Base-by-base conservation (phyloP, 805 yeast genomes). In the Candida stauntonica region DNA sequence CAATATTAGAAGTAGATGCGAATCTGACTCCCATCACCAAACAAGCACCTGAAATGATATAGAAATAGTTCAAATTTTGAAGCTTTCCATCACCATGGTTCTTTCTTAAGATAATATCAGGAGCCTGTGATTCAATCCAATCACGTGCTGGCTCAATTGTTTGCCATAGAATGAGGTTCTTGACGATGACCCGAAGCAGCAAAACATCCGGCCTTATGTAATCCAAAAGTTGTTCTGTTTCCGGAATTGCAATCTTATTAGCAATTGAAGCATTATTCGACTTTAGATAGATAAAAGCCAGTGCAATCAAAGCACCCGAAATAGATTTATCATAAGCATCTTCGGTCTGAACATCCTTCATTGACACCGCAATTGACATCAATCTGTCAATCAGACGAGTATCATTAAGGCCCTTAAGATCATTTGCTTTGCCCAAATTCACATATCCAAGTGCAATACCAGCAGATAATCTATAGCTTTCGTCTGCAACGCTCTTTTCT, bases 401-500 rank as follows among this genome's bases (percentile, higher is more conserved):
- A 53, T 82, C 93, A 43, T 73, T 73, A 31, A 77, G 58, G 0
- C 79, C 79, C 33, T 72, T 64, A 34, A 81, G 59, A 42, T 73
- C 75, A 36, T 73, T 72, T 1, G 93, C 95, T 39, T 76, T 74
- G 1, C 94, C 96, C 21, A 88, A 58, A 52, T 89, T 88, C 13
- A 88, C 79, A 40, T 80, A 74, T 0, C 99, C 99, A 14, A 89
- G 61, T 0, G 95, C 77, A 29, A 91, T 74, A 0, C 99, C 99
- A 1, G 95, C 94, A 1, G 95, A 85, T 11, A 86, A 63, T 39
- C 94, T 65, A 52, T 89, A 91, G 2, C 89, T 84, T 58, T 89
- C 96, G 58, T 77, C 79, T 2, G 79, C 77, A 32, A 71, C 62
- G 21, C 65, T 44, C 36, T 68, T 69, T 29, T 80, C 89, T 44